Base-by-base conservation (phyloP, 139 green algal species). In the Chlorella sp. region DNA sequence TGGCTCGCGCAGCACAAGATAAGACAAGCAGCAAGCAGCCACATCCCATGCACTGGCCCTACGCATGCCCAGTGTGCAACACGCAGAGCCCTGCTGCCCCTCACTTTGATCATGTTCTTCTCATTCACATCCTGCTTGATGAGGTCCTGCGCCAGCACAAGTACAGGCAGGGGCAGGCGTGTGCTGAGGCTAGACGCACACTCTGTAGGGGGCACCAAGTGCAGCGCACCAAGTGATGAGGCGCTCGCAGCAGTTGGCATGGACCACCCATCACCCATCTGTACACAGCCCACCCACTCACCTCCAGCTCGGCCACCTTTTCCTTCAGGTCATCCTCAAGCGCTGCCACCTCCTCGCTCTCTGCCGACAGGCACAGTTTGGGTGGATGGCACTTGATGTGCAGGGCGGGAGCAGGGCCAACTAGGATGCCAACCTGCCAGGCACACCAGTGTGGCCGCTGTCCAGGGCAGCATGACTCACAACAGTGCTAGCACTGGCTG, bases 241-340 rank as follows among this genome's bases (percentile, higher is more conserved):
- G 46, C 11, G 46, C 46, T 19, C 8, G 46, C 11, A 8, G 8
- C 46, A 54, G 51, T 60, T 60, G 16, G 13, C 9, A 11, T 60
- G 24, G 2, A 60, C 51, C 9, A 3, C 51, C 51, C 22, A 16
- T 16, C 51, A 60, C 13, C 11, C 14, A 26, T 24, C 51, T n/a
- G n/a, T n/a, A 60, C 2, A 11, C 51, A 20, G 24, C 51, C 51
- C 51, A 16, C 51, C 51, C 36, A 1, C 58, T 17, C 78, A 83
- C 78, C 78, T 89, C 24, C 60, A 90, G 76, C 82, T 93, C 90
- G 51, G 76, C 73, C 36, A 89, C 85, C 84, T 92, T 92, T 20
- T 90, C 89, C 62, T 85, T 72, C 76, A 93, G 68, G 43, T 90
- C 90, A 24, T 86, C 76, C 64, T 89, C 73, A 34, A 90, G 58